Base-by-base conservation (phyloP, 2,329 filamentous ascomycete species). In the Penicillium sp. region DNA sequence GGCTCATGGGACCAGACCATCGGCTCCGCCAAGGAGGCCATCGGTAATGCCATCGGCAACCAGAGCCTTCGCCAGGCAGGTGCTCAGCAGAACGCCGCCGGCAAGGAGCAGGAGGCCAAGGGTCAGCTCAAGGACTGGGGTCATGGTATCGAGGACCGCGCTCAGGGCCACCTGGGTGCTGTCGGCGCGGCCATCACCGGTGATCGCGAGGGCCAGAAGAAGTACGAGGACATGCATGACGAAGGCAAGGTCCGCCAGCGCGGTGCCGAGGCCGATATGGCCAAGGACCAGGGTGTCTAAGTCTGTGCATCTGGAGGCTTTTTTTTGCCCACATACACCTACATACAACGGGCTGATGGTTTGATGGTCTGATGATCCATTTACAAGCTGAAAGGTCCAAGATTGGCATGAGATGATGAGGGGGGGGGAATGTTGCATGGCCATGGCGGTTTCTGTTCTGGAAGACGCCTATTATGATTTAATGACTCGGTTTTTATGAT, bases 1-100 rank as follows among this genome's bases (percentile, higher is more conserved):
- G 90, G 91, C 38, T 77, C 78, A 13, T 94, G 86, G 83, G 88
- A 95, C 74, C 90, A 96, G 73, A 95, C 89, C 4, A 64, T 90
- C n/a, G 91, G 90, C 45, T 81, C 85, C 1, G 84, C 84, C 38
- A 96, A 96, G 76, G 88, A 96, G 67, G 75, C 83, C 4, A 54
- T 93, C 1, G 91, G 91, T 49, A 83, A 84, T 13, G 60, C 91
- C 4, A 57, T 91, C 26, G 91, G 90, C 51, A 83, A 81, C 54
- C 85, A 93, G 71, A 77, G 75, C 32, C 70, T 96, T 46, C 91
- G 90, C 75, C 76, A 81, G 41, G 66, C 83, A 25, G 91, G 91
- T 4, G 81, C 81, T 29, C 71, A 85, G 60, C 90, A 96, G 74
- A 94, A 95, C 64, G 74, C 80, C 32, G 78, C 85, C 53, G 91